Base-by-base conservation (phyloP, 2,329 filamentous ascomycete genomes). In the Huntiella savannae region DNA sequence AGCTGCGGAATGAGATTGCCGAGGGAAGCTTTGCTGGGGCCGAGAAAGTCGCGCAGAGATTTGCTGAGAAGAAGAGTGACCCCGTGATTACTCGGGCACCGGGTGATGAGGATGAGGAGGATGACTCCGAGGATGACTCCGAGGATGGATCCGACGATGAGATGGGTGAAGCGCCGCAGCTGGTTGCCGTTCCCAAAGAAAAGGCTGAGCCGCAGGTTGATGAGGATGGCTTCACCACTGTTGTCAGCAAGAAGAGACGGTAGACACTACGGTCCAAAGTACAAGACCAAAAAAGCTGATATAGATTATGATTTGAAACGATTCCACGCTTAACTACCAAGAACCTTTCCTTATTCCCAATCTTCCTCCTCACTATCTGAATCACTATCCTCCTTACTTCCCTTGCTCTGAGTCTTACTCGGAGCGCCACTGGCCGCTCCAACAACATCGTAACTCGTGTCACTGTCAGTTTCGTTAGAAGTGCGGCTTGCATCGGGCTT, bases 391-490 rank as follows among this genome's bases (percentile, higher is more conserved):
- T 74, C 77, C 43, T 43, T 46, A 16, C 40, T 43, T 11, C 38
- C 43, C 33, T 47, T 46, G 58, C 63, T 73, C 17, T 85, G 81
- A 13, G 85, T 79, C 53, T 82, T 81, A 59, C 83, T 94, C 34
- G 79, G 76, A 39, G 75, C 73, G 42, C 82, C 82, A 44, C 82
- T 87, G 40, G 76, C 68, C 4, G 79, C 78, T 5, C 82, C 81
- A 40, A 98, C 85, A 33, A 98, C 71, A 59, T 98, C 91, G 60
- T 98, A 98, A 64, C 86, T 94, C 13, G 84, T 84, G 55, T 98
- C 91, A 59, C 88, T 95, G 56, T 91, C 91, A 5, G 86, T 77
- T 57, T 94, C 86, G 56, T 92, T 81, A 19, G 86, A 92, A 56
- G 71, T 75, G 41, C 83, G 78, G 54, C 82, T 75, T 28, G 64